Conservation (phyloP, 352 stramenopile species). For the Halophytophthora polymorphica region DNA sequence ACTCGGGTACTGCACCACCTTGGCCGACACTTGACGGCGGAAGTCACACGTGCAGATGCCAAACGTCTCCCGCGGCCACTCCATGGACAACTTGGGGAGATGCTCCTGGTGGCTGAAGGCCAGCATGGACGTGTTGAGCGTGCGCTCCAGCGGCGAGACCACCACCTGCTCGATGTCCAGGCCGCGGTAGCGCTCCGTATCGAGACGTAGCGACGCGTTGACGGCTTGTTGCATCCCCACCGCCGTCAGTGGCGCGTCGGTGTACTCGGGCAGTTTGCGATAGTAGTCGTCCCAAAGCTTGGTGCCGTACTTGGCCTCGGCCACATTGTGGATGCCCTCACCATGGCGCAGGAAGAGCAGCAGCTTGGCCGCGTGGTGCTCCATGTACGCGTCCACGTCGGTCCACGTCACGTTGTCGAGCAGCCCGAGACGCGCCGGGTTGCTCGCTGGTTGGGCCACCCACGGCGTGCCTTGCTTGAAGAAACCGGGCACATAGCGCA, state of each 20-base stretch:
- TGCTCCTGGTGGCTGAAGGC: conserved; percentile 15
- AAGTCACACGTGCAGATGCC: conserved; percentile 26
- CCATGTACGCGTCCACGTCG: conserved; percentile 28
- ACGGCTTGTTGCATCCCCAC: conserved; percentile 16
- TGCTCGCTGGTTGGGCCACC: not conserved
- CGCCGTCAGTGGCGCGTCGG: conserved; percentile 21
- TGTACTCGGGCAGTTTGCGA: conserved; percentile 24
- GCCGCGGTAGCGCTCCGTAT: conserved; percentile 7
- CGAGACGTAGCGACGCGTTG: conserved; percentile 10
- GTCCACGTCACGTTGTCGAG: conserved; percentile 23
- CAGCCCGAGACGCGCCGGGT: conserved; percentile 24
- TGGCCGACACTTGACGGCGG: conserved; percentile 17
- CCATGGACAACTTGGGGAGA: conserved; percentile 21
- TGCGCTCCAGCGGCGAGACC: conserved; percentile 23
- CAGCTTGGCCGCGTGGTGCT: conserved; percentile 18
- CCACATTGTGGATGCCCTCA: conserved; percentile 23
- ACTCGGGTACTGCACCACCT: conserved; percentile 15
- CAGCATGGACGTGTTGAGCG: conserved; percentile 24
- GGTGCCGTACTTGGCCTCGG: conserved; percentile 21
- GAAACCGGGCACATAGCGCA: conserved; percentile 33
- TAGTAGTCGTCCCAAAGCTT: conserved; percentile 22
- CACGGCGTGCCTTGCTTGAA: conserved; percentile 28
- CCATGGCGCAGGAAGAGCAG: conserved; percentile 26
- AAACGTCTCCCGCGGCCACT: conserved; percentile 25
- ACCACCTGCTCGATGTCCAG: conserved; percentile 16